These are phyloP conservation scores for Fomitopsis schrenkii DNA, from an alignment of 1,284 basidiomycete species.

Conservation along the genomic window DNA sequence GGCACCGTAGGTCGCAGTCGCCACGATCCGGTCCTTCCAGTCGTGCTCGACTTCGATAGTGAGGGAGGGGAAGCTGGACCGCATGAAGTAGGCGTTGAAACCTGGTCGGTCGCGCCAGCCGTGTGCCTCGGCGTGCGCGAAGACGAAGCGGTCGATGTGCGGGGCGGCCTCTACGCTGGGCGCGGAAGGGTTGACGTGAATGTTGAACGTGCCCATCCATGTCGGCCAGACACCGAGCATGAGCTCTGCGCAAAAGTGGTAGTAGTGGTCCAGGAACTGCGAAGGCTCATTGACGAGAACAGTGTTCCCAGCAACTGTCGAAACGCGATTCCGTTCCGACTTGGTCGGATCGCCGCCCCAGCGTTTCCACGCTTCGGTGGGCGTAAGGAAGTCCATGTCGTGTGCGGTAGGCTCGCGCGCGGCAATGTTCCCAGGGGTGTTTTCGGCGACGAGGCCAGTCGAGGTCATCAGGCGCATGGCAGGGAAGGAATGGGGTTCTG, in stretches of 20 bases:
- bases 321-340: constrained; percentile 46
- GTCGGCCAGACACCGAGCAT: constrained; percentile 71
- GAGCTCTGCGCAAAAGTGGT: constrained; percentile 79
- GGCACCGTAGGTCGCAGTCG: constrained; percentile 36
- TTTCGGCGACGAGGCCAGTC: constrained; percentile 55
- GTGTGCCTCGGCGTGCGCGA: constrained; percentile 49
- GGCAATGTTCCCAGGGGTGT: constrained; percentile 59
- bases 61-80: constrained; percentile 72
- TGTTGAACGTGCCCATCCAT: constrained; percentile 52
- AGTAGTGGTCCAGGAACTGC: constrained; percentile 78
- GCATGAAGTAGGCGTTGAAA: constrained; percentile 71
- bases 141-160: constrained; percentile 63
- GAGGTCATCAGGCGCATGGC: constrained; percentile 66
- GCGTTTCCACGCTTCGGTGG: constrained; percentile 51
- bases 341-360: constrained; percentile 47
- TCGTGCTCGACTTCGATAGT: constrained; percentile 64
- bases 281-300: constrained; percentile 65
- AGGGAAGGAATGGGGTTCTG: constrained; percentile 47
- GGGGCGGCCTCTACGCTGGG: constrained; percentile 30
- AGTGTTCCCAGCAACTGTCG: constrained; percentile 67
- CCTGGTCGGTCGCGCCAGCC: constrained; percentile 75
- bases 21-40: constrained; percentile 58
- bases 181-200: constrained; percentile 17
- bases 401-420: constrained; percentile 60
- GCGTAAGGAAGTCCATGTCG: constrained; percentile 58